Percentiles rank a stretch among this genome's conserved stretches.
Conservation (phyloP, 1,139 yeast species). For the Spathaspora jeffriesii region DNA sequence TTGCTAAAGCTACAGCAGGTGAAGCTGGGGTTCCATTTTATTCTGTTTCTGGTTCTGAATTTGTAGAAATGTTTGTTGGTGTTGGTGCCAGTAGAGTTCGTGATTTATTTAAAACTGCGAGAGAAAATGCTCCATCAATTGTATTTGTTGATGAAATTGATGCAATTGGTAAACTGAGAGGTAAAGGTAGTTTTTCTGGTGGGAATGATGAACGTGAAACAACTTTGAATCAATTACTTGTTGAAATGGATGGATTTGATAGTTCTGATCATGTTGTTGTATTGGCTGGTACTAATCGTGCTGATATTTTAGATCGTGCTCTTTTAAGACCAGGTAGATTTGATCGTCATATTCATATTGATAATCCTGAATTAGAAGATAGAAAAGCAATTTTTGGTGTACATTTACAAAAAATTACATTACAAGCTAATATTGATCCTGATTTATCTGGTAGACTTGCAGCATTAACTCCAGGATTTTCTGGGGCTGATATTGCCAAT, state of each 20-base stretch:
- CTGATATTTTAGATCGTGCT: slow-evolving; percentile 92
- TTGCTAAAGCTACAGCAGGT: slow-evolving; percentile 99
- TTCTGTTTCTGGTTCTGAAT: slow-evolving; percentile 97
- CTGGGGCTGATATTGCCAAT: slow-evolving; percentile 98
- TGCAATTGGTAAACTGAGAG: slow-evolving; percentile 95
- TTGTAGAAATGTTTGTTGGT: slow-evolving; percentile 98
- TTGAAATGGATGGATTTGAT: slow-evolving; percentile 97
- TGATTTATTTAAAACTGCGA: slow-evolving; percentile 88
- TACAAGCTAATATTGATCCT: slow-evolving; percentile 39
- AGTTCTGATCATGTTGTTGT: slow-evolving; percentile 93
- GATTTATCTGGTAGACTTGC: slow-evolving; percentile 84
- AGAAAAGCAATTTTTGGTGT: slow-evolving; percentile 90
- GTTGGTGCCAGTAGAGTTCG: slow-evolving; percentile 98
- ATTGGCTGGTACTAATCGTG: slow-evolving; percentile 94
- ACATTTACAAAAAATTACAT: slow-evolving; percentile 68
- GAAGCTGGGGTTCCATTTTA: slow-evolving; percentile 97
- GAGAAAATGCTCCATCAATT: slow-evolving; percentile 91
- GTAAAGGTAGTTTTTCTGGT: slow-evolving; percentile 81
- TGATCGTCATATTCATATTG: slow-evolving; percentile 90
- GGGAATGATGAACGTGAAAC: slow-evolving; percentile 97
- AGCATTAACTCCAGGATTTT: slow-evolving; percentile 95
- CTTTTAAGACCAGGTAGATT: slow-evolving; percentile 96
- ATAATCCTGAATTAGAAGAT: slow-evolving; percentile 91
- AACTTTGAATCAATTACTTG: slow-evolving; percentile 89
- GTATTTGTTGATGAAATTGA: slow-evolving; percentile 97